A percentile compares a stretch with the other conserved stretches of the same genome.
These are phyloP conservation scores for Pseudohalonectria lignicola DNA, from an alignment of 2,329 filamentous ascomycete species.

Conservation along the genomic window DNA sequence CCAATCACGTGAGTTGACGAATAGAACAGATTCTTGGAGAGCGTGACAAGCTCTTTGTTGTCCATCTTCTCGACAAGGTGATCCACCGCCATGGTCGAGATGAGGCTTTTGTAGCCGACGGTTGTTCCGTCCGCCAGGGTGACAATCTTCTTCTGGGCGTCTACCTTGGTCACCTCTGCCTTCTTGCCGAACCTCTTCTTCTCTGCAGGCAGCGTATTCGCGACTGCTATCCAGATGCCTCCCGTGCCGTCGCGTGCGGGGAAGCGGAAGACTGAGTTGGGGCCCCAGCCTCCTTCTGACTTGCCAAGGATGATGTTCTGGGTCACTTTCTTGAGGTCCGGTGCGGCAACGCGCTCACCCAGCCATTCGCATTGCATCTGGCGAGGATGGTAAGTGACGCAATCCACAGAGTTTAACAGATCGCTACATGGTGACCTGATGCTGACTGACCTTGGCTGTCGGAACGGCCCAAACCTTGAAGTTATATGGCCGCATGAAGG, in stretches of 20 bases:
- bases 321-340: slow-evolving; percentile 86
- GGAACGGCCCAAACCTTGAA: slow-evolving; percentile 99
- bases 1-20: slow-evolving; percentile 96
- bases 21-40: slow-evolving; percentile 91
- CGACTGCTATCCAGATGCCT: slow-evolving; percentile 97
- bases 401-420: too few relatives aligned
- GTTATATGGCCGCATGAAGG: slow-evolving; percentile 99
- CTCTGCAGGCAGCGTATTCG: slow-evolving; percentile 81
- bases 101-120: slow-evolving; percentile 81
- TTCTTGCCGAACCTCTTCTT: slow-evolving; percentile 85
- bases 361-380: slow-evolving; percentile 99
- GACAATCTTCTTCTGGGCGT: slow-evolving; percentile 76
- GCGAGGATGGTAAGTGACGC: too few relatives aligned
- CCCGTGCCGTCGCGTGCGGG: slow-evolving; percentile 90
- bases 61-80: slow-evolving; percentile 77
- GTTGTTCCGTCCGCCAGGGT: slow-evolving; percentile 75
- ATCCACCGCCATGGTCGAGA: slow-evolving; percentile 96
- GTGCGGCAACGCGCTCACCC: slow-evolving; percentile 94
- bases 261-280: slow-evolving; percentile 97
- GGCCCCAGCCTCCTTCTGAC: slow-evolving; percentile 94
- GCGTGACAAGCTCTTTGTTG: slow-evolving; percentile 68
- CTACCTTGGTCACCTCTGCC: slow-evolving; percentile 74
- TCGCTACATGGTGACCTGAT: too few relatives aligned
- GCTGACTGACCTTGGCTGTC: slow-evolving; percentile 81
- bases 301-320: slow-evolving; percentile 94